Percentiles rank a stretch among this genome's conserved stretches.
phyloP scores from a whole-genome alignment of 768 basidiomycete genomes.

The Podaxis rugospora region DNA sequence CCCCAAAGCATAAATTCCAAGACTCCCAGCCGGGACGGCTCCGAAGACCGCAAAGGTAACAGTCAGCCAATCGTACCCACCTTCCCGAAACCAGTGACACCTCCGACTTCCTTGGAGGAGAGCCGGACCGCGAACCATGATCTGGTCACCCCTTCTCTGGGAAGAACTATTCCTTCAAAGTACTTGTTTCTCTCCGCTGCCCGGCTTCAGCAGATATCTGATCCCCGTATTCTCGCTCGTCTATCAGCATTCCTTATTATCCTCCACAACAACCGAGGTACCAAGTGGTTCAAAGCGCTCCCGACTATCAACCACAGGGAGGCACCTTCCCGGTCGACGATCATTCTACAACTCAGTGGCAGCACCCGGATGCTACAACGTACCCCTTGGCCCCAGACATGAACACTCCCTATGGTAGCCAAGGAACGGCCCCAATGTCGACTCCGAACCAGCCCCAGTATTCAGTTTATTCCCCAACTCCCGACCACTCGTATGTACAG shows the following conservation, averaged over 20 bases:
- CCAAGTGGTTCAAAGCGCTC: background rate
- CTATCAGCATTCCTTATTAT: background rate
- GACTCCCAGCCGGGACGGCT: background rate
- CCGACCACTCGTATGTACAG: background rate
- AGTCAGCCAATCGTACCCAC: background rate
- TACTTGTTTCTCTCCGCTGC: background rate
- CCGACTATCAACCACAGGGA: background rate
- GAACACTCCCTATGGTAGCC: background rate
- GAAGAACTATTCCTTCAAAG: background rate
- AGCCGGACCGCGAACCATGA: background rate
- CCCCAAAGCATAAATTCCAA: background rate
- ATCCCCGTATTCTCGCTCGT: background rate
- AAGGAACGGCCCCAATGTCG: background rate
- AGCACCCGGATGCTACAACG: background rate
- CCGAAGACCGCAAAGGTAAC: constrained; percentile 1
- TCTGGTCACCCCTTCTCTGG: background rate
- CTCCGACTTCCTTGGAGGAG: background rate
- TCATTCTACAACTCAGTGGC: background rate
- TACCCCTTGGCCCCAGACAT: background rate
- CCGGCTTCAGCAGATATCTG: background rate
- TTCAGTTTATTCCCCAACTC: background rate
- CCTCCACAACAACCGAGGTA: background rate
- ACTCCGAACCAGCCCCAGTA: background rate
- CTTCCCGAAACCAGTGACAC: background rate
- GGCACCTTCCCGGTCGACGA: background rate